Evolutionary conservation across 2,329 filamentous ascomycete genomes (phyloP), one percentile per base, ranked within the genome.

Genomic region (Pseudopithomyces maydicus): DNA sequence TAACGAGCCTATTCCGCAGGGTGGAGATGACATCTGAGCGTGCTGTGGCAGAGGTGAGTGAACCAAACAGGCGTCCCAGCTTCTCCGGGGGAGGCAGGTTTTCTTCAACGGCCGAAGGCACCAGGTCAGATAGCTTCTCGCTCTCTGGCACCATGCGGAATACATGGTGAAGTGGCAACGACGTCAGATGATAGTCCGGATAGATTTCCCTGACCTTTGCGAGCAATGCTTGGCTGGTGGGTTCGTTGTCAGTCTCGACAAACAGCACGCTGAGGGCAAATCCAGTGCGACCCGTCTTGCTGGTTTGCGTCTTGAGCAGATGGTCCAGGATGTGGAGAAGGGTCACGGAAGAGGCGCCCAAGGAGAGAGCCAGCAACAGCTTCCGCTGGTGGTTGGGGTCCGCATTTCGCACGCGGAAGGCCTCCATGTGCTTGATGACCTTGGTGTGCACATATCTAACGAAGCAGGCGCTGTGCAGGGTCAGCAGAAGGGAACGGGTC

Each of bases 291-390:
- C 86, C 85, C 64, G 86, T 87, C 57, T 85, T 88, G 42, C 82
- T 80, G 39, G 84, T 81, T 72, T 94, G 89, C 52, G 82, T 84
- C 62, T 84, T 80, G 44, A 90, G 80, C 69, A 92, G 90, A 58
- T 83, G 79, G 73, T 91, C 85, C 52, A 98, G 80, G 20, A 96
- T 82, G 66, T 94, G 85, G 29, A 96, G 81, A 42, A 99, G 80
- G 14, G 87, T 85, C 14, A 90, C 83, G 0, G 94, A 98, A 1
- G 90, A 95, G 1, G 90, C 80, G 0, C 95, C 94, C 67, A 92
- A 88, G 0, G 93, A 97, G 1, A 97, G 79, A 6, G 92, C 91
- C 19, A 97, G 79, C 17, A 97, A 79, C 46, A 97, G 84, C 69
- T 77, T 84, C 63, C 78, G 79, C 55, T 78, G 77, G 50, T 77